These are phyloP conservation scores for Sporothrix humicola DNA, from an alignment of 2,329 filamentous ascomycete genomes.

Conservation along the genomic window DNA sequence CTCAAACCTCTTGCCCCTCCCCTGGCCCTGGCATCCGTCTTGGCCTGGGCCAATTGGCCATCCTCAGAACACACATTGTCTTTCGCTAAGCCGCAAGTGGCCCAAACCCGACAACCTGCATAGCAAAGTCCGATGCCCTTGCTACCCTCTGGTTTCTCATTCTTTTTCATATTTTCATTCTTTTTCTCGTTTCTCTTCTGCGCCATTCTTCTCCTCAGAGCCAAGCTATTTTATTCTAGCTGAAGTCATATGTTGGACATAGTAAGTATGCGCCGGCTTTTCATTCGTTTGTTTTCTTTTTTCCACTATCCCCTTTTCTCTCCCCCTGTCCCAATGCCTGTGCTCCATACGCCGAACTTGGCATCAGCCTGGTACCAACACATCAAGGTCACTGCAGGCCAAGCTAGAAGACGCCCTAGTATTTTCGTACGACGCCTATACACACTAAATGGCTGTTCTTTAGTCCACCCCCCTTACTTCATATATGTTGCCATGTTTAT, in stretches of 20 bases:
- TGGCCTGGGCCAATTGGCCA: not conserved
- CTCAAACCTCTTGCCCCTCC: not conserved
- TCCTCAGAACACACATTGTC: not conserved
- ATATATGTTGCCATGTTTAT: not conserved
- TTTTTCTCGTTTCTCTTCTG: not conserved
- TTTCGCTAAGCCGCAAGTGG: slow-evolving; percentile 26
- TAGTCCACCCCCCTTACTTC: not conserved
- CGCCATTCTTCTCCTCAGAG: not conserved
- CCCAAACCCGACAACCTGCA: slow-evolving; percentile 32
- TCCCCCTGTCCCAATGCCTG: not conserved
- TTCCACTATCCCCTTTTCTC: not conserved
- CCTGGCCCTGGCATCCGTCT: not conserved
- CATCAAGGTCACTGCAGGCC: not conserved
- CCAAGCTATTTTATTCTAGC: no score
- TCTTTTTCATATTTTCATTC: not conserved
- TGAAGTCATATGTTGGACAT: no score
- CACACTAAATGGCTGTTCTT: not conserved
- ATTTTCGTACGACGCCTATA: not conserved
- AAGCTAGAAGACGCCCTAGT: not conserved
- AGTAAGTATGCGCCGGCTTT: no score
- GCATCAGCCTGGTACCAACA: not conserved
- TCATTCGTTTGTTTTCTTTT: not conserved
- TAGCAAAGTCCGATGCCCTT: slow-evolving; percentile 26
- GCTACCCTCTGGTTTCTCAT: not conserved
- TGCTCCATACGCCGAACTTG: not conserved